phyloP scores from a whole-genome alignment of 768 basidiomycete species.

The Suillus subaureus region DNA sequence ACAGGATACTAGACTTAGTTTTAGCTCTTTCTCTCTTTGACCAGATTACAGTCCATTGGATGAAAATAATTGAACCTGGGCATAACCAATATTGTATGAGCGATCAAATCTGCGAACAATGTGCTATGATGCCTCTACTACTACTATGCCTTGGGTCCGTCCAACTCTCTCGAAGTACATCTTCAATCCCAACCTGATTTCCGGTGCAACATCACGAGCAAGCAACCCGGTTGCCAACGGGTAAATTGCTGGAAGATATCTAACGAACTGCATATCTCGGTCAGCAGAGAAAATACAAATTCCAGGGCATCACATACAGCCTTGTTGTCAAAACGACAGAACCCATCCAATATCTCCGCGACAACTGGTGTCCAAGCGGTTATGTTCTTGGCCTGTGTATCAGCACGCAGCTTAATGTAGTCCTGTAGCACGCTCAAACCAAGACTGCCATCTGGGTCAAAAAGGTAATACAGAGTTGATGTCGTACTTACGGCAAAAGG shows the following conservation, averaged over 20 bases:
- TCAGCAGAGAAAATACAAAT: slow-evolving; percentile 11
- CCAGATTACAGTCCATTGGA: slow-evolving; percentile 31
- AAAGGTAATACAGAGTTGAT: not conserved
- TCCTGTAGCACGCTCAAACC: slow-evolving; percentile 87
- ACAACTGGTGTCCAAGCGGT: slow-evolving; percentile 98
- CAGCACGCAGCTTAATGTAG: slow-evolving; percentile 85
- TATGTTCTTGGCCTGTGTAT: slow-evolving; percentile 94
- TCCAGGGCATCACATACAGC: slow-evolving; percentile 61
- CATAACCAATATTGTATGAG: slow-evolving; percentile 25
- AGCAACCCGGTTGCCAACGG: slow-evolving; percentile 87
- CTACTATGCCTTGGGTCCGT: slow-evolving; percentile 68
- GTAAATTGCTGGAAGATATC: slow-evolving; percentile 89
- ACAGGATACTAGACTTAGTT: slow-evolving; percentile 40
- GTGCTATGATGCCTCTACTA: slow-evolving; percentile 59
- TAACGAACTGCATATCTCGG: slow-evolving; percentile 62
- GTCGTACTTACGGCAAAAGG: slow-evolving; percentile 61
- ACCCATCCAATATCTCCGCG: slow-evolving; percentile 91
- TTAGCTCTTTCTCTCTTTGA: slow-evolving; percentile 32
- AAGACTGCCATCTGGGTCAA: slow-evolving; percentile 52
- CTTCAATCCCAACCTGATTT: slow-evolving; percentile 79
- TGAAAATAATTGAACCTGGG: slow-evolving; percentile 19
- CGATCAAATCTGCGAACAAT: slow-evolving; percentile 15
- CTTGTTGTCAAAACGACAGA: slow-evolving; percentile 86
- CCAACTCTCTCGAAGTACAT: slow-evolving; percentile 84
- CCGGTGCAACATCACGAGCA: slow-evolving; percentile 77